These are phyloP conservation scores for Trypanosoma boissoni DNA, from an alignment of 208 protist genomes.

Conservation along the genomic window DNA sequence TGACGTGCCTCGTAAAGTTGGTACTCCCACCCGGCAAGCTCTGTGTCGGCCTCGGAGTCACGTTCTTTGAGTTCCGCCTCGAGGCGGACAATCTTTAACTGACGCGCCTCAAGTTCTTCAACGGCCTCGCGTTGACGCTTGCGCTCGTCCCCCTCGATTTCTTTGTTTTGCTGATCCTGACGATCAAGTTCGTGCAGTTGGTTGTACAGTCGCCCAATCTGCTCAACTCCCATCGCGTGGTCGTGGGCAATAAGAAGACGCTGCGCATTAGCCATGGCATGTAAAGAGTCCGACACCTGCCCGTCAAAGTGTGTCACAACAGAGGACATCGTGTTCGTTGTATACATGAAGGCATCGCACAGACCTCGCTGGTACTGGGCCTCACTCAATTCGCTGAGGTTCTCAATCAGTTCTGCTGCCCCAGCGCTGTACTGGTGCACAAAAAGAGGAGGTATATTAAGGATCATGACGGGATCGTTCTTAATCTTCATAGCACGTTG, in stretches of 20 bases:
- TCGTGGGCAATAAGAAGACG: slow-evolving; percentile 80
- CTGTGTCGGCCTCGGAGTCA: slow-evolving; percentile 33
- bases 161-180: slow-evolving; percentile 33
- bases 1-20: slow-evolving; percentile 61
- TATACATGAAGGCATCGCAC: slow-evolving; percentile 70
- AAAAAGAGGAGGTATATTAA: slow-evolving; percentile 78
- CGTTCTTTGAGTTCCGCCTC: slow-evolving; percentile 26
- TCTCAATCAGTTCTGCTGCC: slow-evolving; percentile 42
- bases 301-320: slow-evolving; percentile 48
- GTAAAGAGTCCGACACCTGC: slow-evolving; percentile 64
- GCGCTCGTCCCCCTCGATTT: slow-evolving; percentile 41
- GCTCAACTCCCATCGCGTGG: slow-evolving; percentile 60
- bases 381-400: slow-evolving; percentile 39
- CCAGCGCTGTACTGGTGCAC: slow-evolving; percentile 73
- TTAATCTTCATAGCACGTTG: slow-evolving; percentile 89
- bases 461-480: slow-evolving; percentile 83
- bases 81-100: slow-evolving; percentile 40
- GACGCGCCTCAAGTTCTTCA: slow-evolving; percentile 36
- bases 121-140: slow-evolving; percentile 50
- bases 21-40: slow-evolving; percentile 78
- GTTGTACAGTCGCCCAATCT: slow-evolving; percentile 58
- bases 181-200: slow-evolving; percentile 40
- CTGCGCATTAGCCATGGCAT: slow-evolving; percentile 68
- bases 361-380: slow-evolving; percentile 70
- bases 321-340: slow-evolving; percentile 39